Conservation (phyloP, 306 rosid species). For the Vicia faba region DNA sequence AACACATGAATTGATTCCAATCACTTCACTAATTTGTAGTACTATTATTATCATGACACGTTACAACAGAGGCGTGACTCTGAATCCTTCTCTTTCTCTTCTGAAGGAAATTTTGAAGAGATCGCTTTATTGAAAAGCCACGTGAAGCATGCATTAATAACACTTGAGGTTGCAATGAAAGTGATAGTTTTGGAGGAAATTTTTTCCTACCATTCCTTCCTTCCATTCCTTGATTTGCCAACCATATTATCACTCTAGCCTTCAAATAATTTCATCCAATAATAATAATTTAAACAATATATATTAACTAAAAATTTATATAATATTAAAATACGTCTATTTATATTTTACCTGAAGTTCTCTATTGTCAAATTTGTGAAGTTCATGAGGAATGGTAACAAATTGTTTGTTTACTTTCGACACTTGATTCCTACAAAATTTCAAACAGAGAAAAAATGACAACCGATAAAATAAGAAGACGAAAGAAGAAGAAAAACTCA, state of each 20-base stretch:
- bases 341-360: slow-evolving; percentile 41
- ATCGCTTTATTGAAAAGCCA: slow-evolving; percentile 39
- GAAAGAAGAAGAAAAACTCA: background rate
- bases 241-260: slow-evolving; percentile 47
- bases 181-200: slow-evolving; percentile 2
- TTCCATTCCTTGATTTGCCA: slow-evolving; percentile 43
- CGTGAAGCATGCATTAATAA: slow-evolving; percentile 29
- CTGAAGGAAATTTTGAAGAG: slow-evolving; percentile 42
- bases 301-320: no score
- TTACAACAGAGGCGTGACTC: slow-evolving; percentile 15
- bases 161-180: slow-evolving; percentile 34
- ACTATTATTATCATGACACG: background rate
- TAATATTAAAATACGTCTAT: no score
- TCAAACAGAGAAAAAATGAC: background rate
- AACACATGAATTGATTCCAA: background rate
- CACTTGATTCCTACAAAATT: slow-evolving; percentile 30
- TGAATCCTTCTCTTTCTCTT: slow-evolving; percentile 42
- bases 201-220: slow-evolving; percentile 13
- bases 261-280: slow-evolving; percentile 20
- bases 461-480: background rate
- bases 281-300: no score
- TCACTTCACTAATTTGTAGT: background rate
- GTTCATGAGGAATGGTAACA: slow-evolving; percentile 7
- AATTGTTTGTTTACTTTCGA: slow-evolving; percentile 15
- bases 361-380: slow-evolving; percentile 12